Conservation (phyloP, 495 filamentous ascomycete species). For the Penicillium antarcticum region DNA sequence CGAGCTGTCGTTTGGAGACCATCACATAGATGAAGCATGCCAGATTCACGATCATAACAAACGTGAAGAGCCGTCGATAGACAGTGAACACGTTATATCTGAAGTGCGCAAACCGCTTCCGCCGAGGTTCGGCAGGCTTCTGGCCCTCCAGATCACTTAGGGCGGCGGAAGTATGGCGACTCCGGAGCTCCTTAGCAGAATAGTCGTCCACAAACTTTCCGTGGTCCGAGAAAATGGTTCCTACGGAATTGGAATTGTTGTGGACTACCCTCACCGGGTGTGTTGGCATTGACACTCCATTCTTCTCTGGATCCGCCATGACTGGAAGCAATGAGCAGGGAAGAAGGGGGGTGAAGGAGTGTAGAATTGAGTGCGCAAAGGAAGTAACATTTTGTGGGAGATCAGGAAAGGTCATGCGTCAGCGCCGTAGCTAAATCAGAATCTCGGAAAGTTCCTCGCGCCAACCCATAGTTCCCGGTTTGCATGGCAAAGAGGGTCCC, state of each 20-base stretch:
- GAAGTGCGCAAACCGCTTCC: slow-evolving; percentile 13
- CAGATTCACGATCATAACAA: slow-evolving; percentile 43
- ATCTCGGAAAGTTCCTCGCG: slow-evolving; percentile 2
- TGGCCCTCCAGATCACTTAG: slow-evolving; percentile 12
- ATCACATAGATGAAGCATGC: slow-evolving; percentile 35
- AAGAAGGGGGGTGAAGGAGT: not conserved
- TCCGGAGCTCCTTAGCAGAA: slow-evolving; percentile 1
- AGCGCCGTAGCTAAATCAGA: not conserved
- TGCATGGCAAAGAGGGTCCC: not conserved
- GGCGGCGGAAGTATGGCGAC: not conserved
- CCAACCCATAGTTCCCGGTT: slow-evolving; percentile 5
- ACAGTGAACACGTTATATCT: slow-evolving; percentile 30
- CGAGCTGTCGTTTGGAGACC: slow-evolving; percentile 10
- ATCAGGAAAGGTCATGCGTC: not conserved
- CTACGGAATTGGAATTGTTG: not conserved
- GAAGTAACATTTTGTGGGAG: not conserved
- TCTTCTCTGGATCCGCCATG: slow-evolving; percentile 13
- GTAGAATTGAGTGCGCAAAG: not conserved
- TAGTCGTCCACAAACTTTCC: not conserved
- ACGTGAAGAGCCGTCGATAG: slow-evolving; percentile 42
- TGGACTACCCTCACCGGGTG: slow-evolving; percentile 6
- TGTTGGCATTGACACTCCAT: slow-evolving; percentile 7
- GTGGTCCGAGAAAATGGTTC: slow-evolving; percentile 1
- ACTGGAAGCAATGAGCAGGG: not conserved
- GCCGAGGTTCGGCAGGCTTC: not conserved